Evolutionary conservation across 176 grass and related monocot species (phyloP).

Genomic region (Miscanthus lutarioriparius): DNA sequence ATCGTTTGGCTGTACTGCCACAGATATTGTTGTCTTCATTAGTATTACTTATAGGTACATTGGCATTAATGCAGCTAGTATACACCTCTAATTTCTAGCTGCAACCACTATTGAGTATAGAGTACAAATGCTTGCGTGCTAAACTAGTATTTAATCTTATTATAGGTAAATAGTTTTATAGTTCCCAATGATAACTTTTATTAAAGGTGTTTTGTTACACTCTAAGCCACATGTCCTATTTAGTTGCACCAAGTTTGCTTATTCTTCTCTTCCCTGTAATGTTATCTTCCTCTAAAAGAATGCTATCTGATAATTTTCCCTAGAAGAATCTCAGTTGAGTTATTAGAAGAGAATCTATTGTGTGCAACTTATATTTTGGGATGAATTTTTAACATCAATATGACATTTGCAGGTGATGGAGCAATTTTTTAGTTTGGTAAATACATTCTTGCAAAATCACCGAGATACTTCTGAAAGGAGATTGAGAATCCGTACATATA

Average conservation of each 20-base stretch:
- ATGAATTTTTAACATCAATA: slow-evolving; percentile 4
- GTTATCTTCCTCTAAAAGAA: neutral
- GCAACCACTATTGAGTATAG: neutral
- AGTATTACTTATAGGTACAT: neutral
- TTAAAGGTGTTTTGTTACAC: neutral
- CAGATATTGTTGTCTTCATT: neutral
- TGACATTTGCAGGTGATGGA: slow-evolving; percentile 87
- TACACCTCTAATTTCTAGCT: neutral
- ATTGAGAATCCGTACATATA: slow-evolving; percentile 92
- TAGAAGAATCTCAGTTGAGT: neutral
- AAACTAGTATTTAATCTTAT: neutral
- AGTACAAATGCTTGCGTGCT: neutral
- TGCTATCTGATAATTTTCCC: neutral
- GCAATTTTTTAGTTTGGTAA: slow-evolving; percentile 97
- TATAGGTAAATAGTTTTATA: neutral
- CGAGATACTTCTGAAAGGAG: slow-evolving; percentile 92
- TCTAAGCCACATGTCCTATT: neutral
- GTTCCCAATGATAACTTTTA: neutral
- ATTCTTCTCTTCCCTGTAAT: neutral
- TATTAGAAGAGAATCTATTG: neutral
- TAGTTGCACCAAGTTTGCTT: slow-evolving; percentile 4
- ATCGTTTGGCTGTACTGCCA: neutral
- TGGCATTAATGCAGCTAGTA: neutral
- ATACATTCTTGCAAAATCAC: slow-evolving; percentile 90
- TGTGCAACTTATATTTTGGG: neutral